phyloP scores from a whole-genome alignment of 2,329 filamentous ascomycete genomes.

The Colletotrichum sp. region DNA sequence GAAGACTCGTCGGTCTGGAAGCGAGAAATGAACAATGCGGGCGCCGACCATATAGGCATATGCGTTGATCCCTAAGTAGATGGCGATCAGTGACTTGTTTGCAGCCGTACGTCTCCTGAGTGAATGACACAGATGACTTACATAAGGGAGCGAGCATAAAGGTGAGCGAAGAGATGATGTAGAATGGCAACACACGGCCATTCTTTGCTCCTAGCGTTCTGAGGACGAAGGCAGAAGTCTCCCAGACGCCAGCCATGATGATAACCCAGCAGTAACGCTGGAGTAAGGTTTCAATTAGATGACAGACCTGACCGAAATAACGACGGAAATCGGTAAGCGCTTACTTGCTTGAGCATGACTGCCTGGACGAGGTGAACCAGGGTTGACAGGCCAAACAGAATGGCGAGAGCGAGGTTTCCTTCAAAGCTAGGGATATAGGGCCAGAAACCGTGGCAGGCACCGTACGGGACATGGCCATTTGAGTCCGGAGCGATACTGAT shows the following conservation, averaged over 20 bases:
- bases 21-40: neutral
- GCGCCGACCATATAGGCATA: neutral
- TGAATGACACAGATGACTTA: neutral
- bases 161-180: neutral
- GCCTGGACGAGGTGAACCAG: neutral
- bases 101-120: neutral
- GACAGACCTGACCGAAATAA: neutral
- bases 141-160: neutral
- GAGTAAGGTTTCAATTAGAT: neutral
- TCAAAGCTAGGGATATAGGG: neutral
- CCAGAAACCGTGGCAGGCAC: neutral
- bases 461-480: neutral
- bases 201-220: neutral
- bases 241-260: neutral
- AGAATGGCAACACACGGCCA: neutral
- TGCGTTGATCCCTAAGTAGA: neutral
- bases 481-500: neutral
- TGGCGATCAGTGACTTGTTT: neutral
- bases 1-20: neutral
- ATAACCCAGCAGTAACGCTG: neutral
- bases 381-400: neutral
- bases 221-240: neutral
- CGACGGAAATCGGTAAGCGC: neutral
- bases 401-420: neutral
- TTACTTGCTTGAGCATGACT: neutral